Evolutionary conservation across 495 filamentous ascomycete genomes (phyloP), one percentile per base, ranked within the genome.

Genomic region (Xylaria longipes): DNA sequence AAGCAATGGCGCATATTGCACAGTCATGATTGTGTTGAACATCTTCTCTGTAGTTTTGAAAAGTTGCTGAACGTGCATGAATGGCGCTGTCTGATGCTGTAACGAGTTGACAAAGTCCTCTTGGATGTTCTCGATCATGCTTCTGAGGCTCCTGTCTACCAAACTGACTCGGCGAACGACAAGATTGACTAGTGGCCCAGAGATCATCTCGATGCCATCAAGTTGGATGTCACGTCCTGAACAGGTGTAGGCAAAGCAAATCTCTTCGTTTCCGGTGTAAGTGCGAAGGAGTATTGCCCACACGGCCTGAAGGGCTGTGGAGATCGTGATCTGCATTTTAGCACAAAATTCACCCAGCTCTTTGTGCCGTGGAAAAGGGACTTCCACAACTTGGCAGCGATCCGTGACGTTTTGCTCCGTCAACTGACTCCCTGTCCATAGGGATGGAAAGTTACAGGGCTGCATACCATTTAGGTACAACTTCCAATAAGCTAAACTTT

Each of bases 111-210:
- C 37, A 45, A 37, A 63, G 37, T 63, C 60, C n/a, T 63, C 35
- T 29, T 63, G 60, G 12, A 63, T 43, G 8, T 37, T 63, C n/a
- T 63, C 60, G 37, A 63, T 43, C 35, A 43, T 43, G 11, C 25
- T 63, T 45, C 12, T 63, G 37, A 63, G 20, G 12, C 57, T 64
- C 27, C 31, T 62, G 33, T 31, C 33, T 15, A 3, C 52, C 20
- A 85, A 57, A 57, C 79, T 84, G 70, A 88, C 79, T 12, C 86
- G 82, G 68, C 87, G 88, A 20, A 86, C 79, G 62, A 88, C 79
- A 64, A 88, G 84, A 54, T 87, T 88, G 27, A 90, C 87, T 1
- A 88, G 82, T 3, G 85, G 84, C 17, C 87, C 88, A 56, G 87
- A 80, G 46, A 85, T 81, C 14, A 82, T 79, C 35, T 88, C 83